Evolutionary conservation across 2,329 filamentous ascomycete genomes (phyloP).

Genomic region (Sordariomycetes sp.): DNA sequence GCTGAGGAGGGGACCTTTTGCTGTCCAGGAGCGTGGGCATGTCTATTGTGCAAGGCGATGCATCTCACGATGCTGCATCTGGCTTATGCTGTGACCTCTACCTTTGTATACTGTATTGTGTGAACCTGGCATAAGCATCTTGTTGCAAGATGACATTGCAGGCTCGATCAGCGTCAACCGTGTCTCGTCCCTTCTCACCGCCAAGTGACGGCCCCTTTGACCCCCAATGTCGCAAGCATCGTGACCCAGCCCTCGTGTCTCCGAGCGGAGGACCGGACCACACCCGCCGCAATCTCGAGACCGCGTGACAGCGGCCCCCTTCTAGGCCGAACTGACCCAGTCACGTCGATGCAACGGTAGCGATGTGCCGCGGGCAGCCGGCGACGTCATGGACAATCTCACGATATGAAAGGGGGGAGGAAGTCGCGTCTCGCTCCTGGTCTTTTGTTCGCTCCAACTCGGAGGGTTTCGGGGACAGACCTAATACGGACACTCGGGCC

Average conservation of each 20-base stretch:
- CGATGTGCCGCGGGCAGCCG: background rate
- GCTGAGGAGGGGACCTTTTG: background rate
- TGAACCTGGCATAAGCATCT: background rate
- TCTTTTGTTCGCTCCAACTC: too few species aligned
- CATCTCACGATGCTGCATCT: background rate
- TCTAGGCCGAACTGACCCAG: background rate
- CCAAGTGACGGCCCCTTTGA: background rate
- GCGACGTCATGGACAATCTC: too few species aligned
- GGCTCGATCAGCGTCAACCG: background rate
- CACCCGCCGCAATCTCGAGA: too few species aligned
- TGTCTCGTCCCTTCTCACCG: background rate
- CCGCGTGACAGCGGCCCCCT: too few species aligned
- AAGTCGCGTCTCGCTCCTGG: too few species aligned
- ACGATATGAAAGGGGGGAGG: too few species aligned
- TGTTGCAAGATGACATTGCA: background rate
- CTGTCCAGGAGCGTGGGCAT: background rate
- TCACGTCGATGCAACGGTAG: background rate
- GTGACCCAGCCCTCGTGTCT: too few species aligned
- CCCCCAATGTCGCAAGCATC: background rate
- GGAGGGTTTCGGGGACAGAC: too few species aligned
- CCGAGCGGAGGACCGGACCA: too few species aligned
- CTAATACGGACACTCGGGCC: too few species aligned
- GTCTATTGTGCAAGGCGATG: background rate
- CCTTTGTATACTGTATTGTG: background rate
- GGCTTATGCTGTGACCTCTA: background rate